Evolutionary conservation across 257 asterid genomes (phyloP).

Genomic region (Solanum sitiens): DNA sequence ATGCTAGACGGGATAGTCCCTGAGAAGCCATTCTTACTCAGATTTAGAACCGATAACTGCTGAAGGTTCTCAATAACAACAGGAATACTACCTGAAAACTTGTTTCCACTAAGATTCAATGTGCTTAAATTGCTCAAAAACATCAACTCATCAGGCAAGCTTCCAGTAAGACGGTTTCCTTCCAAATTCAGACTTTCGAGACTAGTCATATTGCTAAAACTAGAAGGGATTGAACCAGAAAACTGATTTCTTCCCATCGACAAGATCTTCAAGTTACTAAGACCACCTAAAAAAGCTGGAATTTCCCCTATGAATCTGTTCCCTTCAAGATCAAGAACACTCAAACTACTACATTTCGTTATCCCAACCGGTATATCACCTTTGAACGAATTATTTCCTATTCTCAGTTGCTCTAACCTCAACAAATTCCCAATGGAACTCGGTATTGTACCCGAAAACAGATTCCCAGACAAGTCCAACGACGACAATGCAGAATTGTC

Average conservation of each 20-base stretch:
- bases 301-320: conserved; percentile 36
- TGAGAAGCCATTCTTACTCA: conserved; percentile 45
- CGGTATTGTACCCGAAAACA: conserved; percentile 37
- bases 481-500: conserved; percentile 24
- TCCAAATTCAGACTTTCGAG: conserved; percentile 45
- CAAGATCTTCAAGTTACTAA: conserved; percentile 27
- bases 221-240: conserved; percentile 28
- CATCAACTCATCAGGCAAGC: conserved; percentile 36
- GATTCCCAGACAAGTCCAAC: conserved; percentile 55
- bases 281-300: conserved; percentile 24
- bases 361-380: conserved; percentile 38
- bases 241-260: conserved; percentile 44
- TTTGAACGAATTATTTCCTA: conserved; percentile 46
- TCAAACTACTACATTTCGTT: conserved; percentile 30
- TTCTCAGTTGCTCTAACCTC: conserved; percentile 36
- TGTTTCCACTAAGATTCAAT: conserved; percentile 51
- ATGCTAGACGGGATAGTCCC: conserved; percentile 40
- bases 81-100: conserved; percentile 37
- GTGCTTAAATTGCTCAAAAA: conserved; percentile 35
- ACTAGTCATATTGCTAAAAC: conserved; percentile 28
- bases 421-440: conserved; percentile 28
- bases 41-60: conserved; percentile 40
- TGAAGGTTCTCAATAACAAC: conserved; percentile 28
- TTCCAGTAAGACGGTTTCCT: conserved; percentile 32
- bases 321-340: conserved; percentile 50